phyloP scores from a whole-genome alignment of 73 alveolate genomes.

The Paramecium caudatum region DNA sequence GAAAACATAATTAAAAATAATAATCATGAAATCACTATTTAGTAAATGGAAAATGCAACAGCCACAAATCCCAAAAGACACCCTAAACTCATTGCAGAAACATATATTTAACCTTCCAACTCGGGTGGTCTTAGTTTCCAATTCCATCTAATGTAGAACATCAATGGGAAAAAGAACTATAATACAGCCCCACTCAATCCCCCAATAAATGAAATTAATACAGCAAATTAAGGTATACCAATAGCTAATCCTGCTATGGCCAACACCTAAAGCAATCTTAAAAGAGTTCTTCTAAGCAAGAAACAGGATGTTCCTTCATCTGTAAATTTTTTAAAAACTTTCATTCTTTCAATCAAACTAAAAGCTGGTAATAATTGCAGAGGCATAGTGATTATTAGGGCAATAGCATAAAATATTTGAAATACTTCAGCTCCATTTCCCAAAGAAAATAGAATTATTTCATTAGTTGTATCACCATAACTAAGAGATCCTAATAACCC shows the following conservation, averaged over 20 bases:
- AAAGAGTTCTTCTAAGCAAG: slow-evolving; percentile 46
- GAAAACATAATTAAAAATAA: slow-evolving; percentile 37
- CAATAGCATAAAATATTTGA: slow-evolving; percentile 72
- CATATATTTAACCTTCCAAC: neutral
- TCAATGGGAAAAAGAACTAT: slow-evolving; percentile 49
- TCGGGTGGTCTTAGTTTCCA: slow-evolving; percentile 15
- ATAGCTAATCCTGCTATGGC: slow-evolving; percentile 61
- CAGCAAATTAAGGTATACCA: slow-evolving; percentile 62
- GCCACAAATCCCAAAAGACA: slow-evolving; percentile 50
- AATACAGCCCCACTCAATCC: slow-evolving; percentile 60
- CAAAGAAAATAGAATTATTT: slow-evolving; percentile 68
- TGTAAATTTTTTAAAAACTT: neutral
- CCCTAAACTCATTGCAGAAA: slow-evolving; percentile 12
- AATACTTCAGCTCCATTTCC: slow-evolving; percentile 67
- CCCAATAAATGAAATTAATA: slow-evolving; percentile 49
- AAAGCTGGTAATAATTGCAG: slow-evolving; percentile 68
- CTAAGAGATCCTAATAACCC: slow-evolving; percentile 71
- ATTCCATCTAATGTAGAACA: slow-evolving; percentile 42
- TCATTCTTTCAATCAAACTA: slow-evolving; percentile 59
- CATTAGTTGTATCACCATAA: slow-evolving; percentile 65
- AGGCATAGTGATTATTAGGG: slow-evolving; percentile 66
- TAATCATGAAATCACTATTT: slow-evolving; percentile 14
- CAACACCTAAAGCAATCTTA: slow-evolving; percentile 48
- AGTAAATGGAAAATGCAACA: slow-evolving; percentile 50
- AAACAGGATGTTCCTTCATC: neutral